Evolutionary conservation across 176 grass and related monocot genomes (phyloP).

Genomic region (Luzula sylvatica): DNA sequence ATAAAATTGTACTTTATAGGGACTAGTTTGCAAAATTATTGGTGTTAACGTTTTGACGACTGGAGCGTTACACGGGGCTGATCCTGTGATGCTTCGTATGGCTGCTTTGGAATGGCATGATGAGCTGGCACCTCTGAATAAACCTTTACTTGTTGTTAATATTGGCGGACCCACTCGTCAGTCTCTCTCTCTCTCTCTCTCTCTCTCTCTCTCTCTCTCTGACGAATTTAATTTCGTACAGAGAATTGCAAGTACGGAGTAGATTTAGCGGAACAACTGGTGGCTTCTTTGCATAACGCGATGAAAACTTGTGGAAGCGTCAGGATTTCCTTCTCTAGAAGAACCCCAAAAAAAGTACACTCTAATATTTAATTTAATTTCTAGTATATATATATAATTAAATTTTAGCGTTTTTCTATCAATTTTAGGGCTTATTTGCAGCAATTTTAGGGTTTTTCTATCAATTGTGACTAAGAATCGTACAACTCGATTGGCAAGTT

Average conservation of each 20-base stretch:
- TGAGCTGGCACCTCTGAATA: conserved; percentile 73
- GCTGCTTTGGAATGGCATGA: conserved; percentile 81
- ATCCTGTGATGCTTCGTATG: conserved; percentile 63
- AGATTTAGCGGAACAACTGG: conserved; percentile 59
- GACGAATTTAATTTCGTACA: conserved; percentile 9
- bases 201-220: conserved; percentile 13
- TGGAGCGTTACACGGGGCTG: conserved; percentile 80
- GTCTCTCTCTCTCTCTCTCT: conserved; percentile 16
- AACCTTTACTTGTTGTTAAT: conserved; percentile 77
- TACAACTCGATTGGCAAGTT: no score
- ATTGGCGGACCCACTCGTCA: conserved; percentile 77
- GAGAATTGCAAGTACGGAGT: conserved; percentile 83
- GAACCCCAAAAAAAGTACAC: conserved; percentile 74
- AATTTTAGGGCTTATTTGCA: no score
- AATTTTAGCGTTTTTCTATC: no score
- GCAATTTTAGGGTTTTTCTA: no score
- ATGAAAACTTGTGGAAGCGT: conserved; percentile 72
- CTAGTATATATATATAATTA: no score
- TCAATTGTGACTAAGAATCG: no score
- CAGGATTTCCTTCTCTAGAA: conserved; percentile 76
- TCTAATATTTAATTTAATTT: no score
- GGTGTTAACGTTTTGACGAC: conserved; percentile 61
- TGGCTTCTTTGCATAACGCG: conserved; percentile 54
- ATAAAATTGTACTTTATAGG: neutral
- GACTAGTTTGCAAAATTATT: conserved; percentile 2